Conservation (phyloP, 805 yeast species). For the Candida succiphila region DNA sequence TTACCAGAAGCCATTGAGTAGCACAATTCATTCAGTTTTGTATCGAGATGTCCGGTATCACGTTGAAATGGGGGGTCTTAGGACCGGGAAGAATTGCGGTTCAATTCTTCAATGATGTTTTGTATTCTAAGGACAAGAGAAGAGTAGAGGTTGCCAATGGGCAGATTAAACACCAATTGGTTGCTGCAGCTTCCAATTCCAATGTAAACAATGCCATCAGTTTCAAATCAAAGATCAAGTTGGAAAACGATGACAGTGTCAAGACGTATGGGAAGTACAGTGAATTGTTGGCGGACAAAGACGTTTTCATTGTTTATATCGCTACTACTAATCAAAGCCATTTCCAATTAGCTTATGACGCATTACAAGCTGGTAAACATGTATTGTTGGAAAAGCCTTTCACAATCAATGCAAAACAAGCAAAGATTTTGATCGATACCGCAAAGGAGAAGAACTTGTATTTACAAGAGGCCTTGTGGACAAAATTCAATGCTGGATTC, state of each 20-base stretch:
- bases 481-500: conserved; percentile 39
- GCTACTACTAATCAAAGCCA: conserved; percentile 46
- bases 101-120: conserved; percentile 28
- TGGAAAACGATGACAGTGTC: conserved; percentile 1
- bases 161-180: conserved; percentile 24
- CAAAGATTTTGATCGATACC: conserved; percentile 28
- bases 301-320: conserved; percentile 38
- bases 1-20: too few relatives aligned
- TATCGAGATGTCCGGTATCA: not conserved
- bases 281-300: conserved; percentile 29
- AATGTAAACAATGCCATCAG: conserved; percentile 17
- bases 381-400: conserved; percentile 48
- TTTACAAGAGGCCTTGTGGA: conserved; percentile 54
- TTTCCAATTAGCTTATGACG: conserved; percentile 29
- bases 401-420: conserved; percentile 36
- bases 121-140: conserved; percentile 13
- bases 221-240: conserved; percentile 9
- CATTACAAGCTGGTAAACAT: conserved; percentile 34
- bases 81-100: conserved; percentile 40
- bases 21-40: too few relatives aligned
- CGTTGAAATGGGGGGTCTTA: conserved; percentile 35
- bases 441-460: conserved; percentile 34
- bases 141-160: conserved; percentile 7
- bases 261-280: conserved; percentile 22
- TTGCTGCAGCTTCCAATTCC: conserved; percentile 29